Evolutionary conservation across 179 eudicot genomes (phyloP).

Genomic region (Vitellaria paradoxa): DNA sequence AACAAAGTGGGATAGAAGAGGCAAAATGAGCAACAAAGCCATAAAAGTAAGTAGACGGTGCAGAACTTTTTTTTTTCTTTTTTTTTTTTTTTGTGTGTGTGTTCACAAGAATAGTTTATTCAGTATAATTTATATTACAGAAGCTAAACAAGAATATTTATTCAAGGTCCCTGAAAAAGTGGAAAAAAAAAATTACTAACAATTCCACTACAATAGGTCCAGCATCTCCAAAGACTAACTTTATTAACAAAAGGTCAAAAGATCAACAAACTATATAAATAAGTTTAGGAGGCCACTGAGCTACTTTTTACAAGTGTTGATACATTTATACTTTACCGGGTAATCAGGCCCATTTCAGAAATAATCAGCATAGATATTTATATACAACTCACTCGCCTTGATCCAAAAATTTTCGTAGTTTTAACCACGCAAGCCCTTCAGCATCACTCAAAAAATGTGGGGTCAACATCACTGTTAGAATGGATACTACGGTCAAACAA

Average conservation of each 20-base stretch:
- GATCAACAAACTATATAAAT: conserved; percentile 25
- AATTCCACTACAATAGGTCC: neutral
- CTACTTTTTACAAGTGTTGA: conserved; percentile 32
- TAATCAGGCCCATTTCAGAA: conserved; percentile 24
- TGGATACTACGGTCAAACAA: conserved; percentile 12
- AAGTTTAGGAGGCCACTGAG: conserved; percentile 17
- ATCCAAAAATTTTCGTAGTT: conserved; percentile 32
- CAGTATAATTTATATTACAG: neutral
- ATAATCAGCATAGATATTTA: conserved; percentile 38
- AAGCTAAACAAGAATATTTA: conserved; percentile 6
- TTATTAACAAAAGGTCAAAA: conserved; percentile 16
- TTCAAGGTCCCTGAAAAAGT: conserved; percentile 7
- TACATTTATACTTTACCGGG: conserved; percentile 26
- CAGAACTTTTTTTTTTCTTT: neutral
- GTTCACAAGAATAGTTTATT: conserved; percentile 8
- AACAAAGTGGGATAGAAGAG: neutral
- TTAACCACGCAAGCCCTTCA: conserved; percentile 15
- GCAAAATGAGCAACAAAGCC: conserved; percentile 4
- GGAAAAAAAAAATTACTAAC: neutral
- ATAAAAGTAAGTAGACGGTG: neutral
- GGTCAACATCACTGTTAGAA: conserved; percentile 21
- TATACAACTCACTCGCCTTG: conserved; percentile 30
- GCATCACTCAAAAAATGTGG: conserved; percentile 2
- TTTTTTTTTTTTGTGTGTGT: neutral
- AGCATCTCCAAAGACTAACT: conserved; percentile 13